Base-by-base conservation (phyloP, 352 stramenopile genomes). In the Saprolegnia parasitica region DNA sequence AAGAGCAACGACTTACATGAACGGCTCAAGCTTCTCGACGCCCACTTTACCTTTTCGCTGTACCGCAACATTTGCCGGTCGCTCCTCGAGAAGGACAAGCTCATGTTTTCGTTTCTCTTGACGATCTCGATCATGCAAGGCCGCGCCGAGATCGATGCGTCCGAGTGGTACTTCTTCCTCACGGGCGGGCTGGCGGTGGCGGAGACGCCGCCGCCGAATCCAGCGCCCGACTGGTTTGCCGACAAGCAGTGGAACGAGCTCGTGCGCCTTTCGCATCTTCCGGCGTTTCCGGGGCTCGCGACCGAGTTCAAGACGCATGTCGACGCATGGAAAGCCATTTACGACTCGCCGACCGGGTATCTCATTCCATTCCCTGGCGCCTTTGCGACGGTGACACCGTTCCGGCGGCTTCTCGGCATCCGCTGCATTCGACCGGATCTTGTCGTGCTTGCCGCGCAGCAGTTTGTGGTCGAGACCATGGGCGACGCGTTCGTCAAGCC, bases 131-230 rank as follows among this genome's bases (percentile, higher is more conserved):
- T 96, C 77, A 90, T 93, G 71, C 81, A 91, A 72, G 83, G 84
- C 46, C 84, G 86, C 56, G 73, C 81, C 61, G 81, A 90, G 66
- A 71, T 97, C 50, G 87, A 97, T 68, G 81, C 77, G 40, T 74
- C 75, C 16, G 90, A 98, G 73, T 98, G 93, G 91, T 90, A 96
- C 23, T 98, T 98, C 70, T 74, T 98, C 47, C 88, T 98, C 35
- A 98, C 94, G 5, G 94, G 94, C 49, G 93, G 95, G 29, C 74
- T 97, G n/a, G 89, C 87, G 20, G 76, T 97, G 18, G 81, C 82
- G 0, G 91, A 98, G 42, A 91, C 96, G 23, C 88, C 87, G n/a
- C 75, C 83, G 63, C 78, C 80, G 6, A 98, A 98, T 56, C 93
- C 94, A 13, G 84, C 86, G 0, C 87, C 90, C 42, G 72, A 84